Base-by-base conservation (phyloP, 139 green algal genomes). In the Chlorella sp. region DNA sequence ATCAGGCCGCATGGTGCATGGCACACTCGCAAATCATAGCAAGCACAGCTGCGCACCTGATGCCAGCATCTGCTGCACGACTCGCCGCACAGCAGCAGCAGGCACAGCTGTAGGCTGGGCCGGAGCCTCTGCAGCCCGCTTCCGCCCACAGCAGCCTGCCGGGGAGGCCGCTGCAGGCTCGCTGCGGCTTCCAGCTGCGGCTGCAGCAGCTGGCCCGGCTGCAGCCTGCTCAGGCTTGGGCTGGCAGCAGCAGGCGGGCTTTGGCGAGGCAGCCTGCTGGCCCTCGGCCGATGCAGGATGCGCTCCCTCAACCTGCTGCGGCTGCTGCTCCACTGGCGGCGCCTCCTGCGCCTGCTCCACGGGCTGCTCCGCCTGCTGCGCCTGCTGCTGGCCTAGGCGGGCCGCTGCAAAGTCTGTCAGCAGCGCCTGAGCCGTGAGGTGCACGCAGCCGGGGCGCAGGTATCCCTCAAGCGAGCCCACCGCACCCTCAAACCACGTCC, bases 361-460 rank as follows among this genome's bases (percentile, higher is more conserved):
- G 2, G 1, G 69, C 40, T 24, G 69, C 41, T 65, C 3, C 58
- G 3, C 32, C 36, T 26, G 38, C 73, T 58, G 32, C 54, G 7
- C 41, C 7, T 19, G 51, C 75, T 5, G 74, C 74, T n/a, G 74
- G 1, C 32, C 19, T 14, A 26, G 48, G 48, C 41, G 56, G 24
- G 34, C n/a, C 26, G 64, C 56, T 2, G 76, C 76, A 19, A 67
- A 72, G 41, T 41, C 30, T 32, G 56, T 84, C 40, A 95, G 54
- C 34, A 91, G 76, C 26, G 93, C 77, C 62, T 95, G 88, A 13
- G 95, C 67, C 6, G 91, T 95, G 34, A 97, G 89, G 89, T 95
- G 90, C 28, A 97, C 89, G 84, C 94, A 97, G 81, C 94, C 94
- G 13, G 94, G 94, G 28, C 93, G 83, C 41, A 97, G 94, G 88